Base-by-base conservation (phyloP, 2,329 filamentous ascomycete genomes). In the Microdochium bolleyi region DNA sequence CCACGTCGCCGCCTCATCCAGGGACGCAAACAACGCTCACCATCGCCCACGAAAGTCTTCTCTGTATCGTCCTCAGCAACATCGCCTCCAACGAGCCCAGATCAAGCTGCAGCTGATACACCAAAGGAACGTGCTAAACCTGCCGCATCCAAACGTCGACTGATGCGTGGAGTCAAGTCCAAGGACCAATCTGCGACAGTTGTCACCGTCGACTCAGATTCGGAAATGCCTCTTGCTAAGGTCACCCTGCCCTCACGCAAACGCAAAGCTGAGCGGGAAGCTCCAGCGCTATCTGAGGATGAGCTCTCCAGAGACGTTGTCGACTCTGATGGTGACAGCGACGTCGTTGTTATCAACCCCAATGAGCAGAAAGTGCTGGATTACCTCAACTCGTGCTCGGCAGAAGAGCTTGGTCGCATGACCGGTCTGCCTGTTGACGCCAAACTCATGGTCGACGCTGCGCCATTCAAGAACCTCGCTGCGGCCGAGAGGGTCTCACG, bases 351-450 rank as follows among this genome's bases (percentile, higher is more conserved):
- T 14, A 27, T 50, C 2, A 54, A 55, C 19, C 41, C 41, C 7
- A 46, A 46, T 13, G 41, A 46, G 41, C n/a, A 24, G 19, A 46
- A 46, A 24, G 80, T 96, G 7, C 73, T 97, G 25, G 78, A 84
- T 8, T 95, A 91, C 62, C 84, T 99, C 68, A 97, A 97, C 63
- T 83, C 77, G 0, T 94, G 89, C 65, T 82, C 83, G 4, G 73
- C 82, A 10, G 80, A 85, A 34, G 89, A 92, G 53, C 79, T 99
- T 44, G 82, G 87, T 1, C 92, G 95, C 59, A 85, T 96, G 55
- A 89, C 89, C 0, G 85, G 84, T 30, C 83, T 88, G 55, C 85
- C 87, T 34, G 79, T 87, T 58, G 77, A 85, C 49, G 84, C 92
- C 1, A 77, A 85, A 46, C 70, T 82, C 14, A 78, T 97, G 52